A percentile compares a stretch with the other conserved stretches of the same genome.
Conservation (phyloP, 768 basidiomycete species). For the Mycena belliarum region DNA sequence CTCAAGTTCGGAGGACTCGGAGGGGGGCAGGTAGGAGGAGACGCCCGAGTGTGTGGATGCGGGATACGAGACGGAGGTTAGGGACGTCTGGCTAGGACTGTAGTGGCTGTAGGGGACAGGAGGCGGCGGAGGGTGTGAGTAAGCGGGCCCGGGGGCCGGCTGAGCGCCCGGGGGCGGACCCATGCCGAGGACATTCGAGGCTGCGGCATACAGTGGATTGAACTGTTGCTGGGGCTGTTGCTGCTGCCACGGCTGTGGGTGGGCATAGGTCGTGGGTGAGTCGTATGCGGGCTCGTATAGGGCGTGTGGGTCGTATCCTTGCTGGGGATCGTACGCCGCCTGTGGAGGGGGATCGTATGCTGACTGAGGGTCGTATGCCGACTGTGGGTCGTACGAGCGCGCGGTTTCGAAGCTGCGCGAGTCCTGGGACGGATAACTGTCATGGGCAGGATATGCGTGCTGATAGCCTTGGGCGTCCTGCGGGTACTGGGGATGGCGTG, state of each 20-base stretch:
- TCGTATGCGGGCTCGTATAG: constrained; percentile 8
- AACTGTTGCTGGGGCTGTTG: constrained; percentile 41
- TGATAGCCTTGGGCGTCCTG: constrained; percentile 1
- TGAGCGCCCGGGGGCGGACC: constrained; percentile 55
- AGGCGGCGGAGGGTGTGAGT: constrained; percentile 25
- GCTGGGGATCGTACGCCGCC: constrained; percentile 19
- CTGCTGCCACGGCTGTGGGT: constrained; percentile 22
- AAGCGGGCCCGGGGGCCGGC: constrained; percentile 21
- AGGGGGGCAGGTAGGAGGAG: constrained; percentile 27
- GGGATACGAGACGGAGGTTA: constrained; percentile 34
- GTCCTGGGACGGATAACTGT: not conserved
- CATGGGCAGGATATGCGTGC: not conserved
- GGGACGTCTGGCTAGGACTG: constrained; percentile 22
- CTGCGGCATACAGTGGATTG: constrained; percentile 69
- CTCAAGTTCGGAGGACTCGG: constrained; percentile 54
- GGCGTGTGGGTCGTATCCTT: too few relatives aligned
- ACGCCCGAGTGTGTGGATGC: constrained; percentile 20
- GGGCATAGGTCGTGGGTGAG: constrained; percentile 20
- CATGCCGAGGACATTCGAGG: constrained; percentile 81
- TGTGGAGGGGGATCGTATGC: too few relatives aligned
- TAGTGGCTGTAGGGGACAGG: constrained; percentile 27
- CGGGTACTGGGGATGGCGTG: not conserved
- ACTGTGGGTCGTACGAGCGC: constrained; percentile 8
- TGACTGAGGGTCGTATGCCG: constrained; percentile 19
- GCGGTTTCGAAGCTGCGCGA: constrained; percentile 20